Base-by-base conservation (phyloP, 306 rosid genomes). In the Heteromeles arbutifolia region DNA sequence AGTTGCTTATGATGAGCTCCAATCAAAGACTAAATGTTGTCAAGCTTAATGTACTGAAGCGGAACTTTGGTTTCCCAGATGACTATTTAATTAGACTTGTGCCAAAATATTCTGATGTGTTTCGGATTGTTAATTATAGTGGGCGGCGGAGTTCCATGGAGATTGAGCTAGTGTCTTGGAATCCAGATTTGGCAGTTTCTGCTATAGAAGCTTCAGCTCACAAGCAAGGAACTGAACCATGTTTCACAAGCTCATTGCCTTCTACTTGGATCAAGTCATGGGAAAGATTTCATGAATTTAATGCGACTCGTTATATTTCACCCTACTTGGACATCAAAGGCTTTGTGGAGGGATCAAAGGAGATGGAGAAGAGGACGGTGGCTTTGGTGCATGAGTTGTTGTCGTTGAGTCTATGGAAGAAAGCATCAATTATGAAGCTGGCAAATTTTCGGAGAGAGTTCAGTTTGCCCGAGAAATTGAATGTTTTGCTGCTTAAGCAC, bases 321-420 rank as follows among this genome's bases (percentile, higher is more conserved):
- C 97, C 98, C 0, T 93, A 91, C 75, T 57, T 45, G 67, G 93
- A 86, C 48, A 71, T 71, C 2, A 65, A 37, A 37, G 83, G 73
- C 11, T 82, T 88, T 82, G 77, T 65, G 70, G 89, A 82, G 32
- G 96, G 89, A 59, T 82, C 96, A 1, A 82, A 50, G 85, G 96
- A 86, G 85, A 86, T 85, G 88, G 97, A 93, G 83, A 93, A 93
- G 84, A 90, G 94, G 84, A 86, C 84, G 2, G 87, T 93, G 48
- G 94, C 87, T 13, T 78, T 93, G 87, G 81, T 93, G 58, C 97
- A 90, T 71, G 98, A 91, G 89, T 74, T 93, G 79, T 78, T 93
- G 83, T 88, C 94, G 0, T 82, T 93, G 86, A 90, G 89, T 61
- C 79, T 90, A 45, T 94, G 97, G 97, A 94, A 91, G 82, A 94